Evolutionary conservation across 192 early-diverging fungal species (phyloP).

Genomic region (Backusella morwellensis): DNA sequence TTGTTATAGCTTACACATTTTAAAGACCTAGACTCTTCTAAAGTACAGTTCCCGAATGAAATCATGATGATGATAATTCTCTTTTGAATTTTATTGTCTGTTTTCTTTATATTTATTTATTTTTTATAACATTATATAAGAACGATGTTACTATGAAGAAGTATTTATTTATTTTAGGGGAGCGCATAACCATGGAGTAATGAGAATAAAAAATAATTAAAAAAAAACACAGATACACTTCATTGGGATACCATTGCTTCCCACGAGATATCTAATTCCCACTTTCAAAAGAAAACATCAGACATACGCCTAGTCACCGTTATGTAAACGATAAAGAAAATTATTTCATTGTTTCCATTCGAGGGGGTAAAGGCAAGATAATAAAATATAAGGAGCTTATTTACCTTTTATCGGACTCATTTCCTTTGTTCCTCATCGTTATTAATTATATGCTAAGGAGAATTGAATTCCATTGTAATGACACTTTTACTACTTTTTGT

Average conservation of each 20-base stretch:
- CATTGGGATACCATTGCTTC: neutral
- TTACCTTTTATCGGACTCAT: neutral
- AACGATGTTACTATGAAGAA: neutral
- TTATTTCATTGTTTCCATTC: neutral
- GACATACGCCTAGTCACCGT: neutral
- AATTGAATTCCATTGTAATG: neutral
- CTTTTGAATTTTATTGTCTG: neutral
- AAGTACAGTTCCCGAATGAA: neutral
- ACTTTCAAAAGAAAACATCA: neutral
- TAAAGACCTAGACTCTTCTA: neutral
- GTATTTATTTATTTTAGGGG: neutral
- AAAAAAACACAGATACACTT: neutral
- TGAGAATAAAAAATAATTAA: neutral
- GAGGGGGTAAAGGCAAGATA: neutral
- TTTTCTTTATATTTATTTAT: neutral
- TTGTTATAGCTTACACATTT: neutral
- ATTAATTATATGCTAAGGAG: neutral
- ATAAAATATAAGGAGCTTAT: neutral
- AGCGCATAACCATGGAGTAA: neutral
- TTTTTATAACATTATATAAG: neutral
- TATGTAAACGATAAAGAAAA: neutral
- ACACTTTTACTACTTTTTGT: neutral
- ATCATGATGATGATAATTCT: neutral
- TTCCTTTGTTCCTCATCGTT: neutral
- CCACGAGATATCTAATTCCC: neutral